These are phyloP conservation scores for Picea abies DNA, from an alignment of 83 land plant genomes.

Conservation along the genomic window DNA sequence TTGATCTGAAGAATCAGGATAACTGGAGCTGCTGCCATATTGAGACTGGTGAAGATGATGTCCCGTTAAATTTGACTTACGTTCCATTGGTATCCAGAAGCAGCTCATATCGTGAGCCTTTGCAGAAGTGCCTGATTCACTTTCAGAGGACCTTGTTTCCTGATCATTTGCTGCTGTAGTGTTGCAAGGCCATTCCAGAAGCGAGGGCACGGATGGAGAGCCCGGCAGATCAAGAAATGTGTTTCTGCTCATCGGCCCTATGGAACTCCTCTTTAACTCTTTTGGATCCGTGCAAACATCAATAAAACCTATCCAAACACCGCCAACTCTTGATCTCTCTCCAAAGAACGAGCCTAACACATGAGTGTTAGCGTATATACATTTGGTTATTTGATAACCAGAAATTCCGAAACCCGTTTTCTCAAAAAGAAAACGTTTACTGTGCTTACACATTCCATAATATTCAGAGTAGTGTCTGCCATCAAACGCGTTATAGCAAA, in stretches of 20 bases:
- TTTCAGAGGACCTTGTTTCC: not conserved
- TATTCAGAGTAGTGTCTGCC: too few relatives aligned
- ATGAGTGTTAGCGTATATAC: too few relatives aligned
- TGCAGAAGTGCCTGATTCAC: too few relatives aligned
- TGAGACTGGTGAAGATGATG: not conserved
- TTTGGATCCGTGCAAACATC: too few relatives aligned
- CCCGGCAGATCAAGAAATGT: not conserved
- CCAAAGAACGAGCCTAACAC: too few relatives aligned
- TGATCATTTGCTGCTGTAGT: not conserved
- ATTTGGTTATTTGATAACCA: too few relatives aligned
- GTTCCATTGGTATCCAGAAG: not conserved
- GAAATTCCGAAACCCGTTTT: too few relatives aligned
- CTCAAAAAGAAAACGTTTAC: too few relatives aligned
- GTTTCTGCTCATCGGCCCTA: conserved; percentile 11
- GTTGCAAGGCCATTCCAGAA: conserved; percentile 10
- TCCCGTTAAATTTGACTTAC: not conserved
- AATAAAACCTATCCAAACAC: too few relatives aligned
- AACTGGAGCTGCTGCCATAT: not conserved
- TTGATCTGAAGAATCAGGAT: not conserved
- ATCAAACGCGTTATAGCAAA: too few relatives aligned
- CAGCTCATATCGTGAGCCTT: not conserved
- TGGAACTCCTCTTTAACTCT: conserved; percentile 49
- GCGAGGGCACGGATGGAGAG: conserved; percentile 16
- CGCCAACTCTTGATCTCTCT: too few relatives aligned
- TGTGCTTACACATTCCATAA: too few relatives aligned